Conservation (phyloP, 2,329 filamentous ascomycete species). For the Ascochyta rabiei region DNA sequence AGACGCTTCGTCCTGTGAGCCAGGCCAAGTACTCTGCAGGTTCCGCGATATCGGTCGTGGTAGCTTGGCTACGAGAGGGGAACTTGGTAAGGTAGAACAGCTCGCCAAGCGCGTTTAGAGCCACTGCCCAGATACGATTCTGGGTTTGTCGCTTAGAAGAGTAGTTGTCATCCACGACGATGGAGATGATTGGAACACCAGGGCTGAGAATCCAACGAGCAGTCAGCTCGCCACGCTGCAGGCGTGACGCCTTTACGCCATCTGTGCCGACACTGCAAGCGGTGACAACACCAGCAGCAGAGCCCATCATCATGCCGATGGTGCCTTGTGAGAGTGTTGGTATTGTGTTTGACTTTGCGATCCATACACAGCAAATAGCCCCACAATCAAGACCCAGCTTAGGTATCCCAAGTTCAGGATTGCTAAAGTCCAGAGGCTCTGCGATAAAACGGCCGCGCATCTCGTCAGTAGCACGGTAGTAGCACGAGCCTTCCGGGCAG, state of each 20-base stretch:
- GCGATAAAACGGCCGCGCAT: slow-evolving; percentile 77
- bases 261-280: slow-evolving; percentile 76
- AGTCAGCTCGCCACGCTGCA: slow-evolving; percentile 76
- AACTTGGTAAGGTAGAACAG: slow-evolving; percentile 81
- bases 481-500: slow-evolving; percentile 79
- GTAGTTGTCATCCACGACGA: slow-evolving; percentile 84
- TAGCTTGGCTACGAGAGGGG: slow-evolving; percentile 62
- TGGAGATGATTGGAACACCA: slow-evolving; percentile 85
- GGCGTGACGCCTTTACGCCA: slow-evolving; percentile 65
- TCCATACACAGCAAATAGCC: slow-evolving; percentile 81
- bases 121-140: slow-evolving; percentile 84
- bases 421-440: slow-evolving; percentile 64
- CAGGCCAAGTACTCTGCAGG: slow-evolving; percentile 70
- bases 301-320: slow-evolving; percentile 82
- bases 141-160: slow-evolving; percentile 71
- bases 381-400: slow-evolving; percentile 72
- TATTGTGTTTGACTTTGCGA: slow-evolving; percentile 79
- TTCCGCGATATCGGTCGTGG: slow-evolving; percentile 58
- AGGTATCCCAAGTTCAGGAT: slow-evolving; percentile 75
- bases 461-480: slow-evolving; percentile 77
- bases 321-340: slow-evolving; percentile 75
- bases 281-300: slow-evolving; percentile 81
- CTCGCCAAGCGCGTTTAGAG: slow-evolving; percentile 92
- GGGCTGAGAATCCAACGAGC: slow-evolving; percentile 90
- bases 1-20: slow-evolving; percentile 76